Conservation (phyloP, 495 filamentous ascomycete species). For the Hyaloscypha bicolor region DNA sequence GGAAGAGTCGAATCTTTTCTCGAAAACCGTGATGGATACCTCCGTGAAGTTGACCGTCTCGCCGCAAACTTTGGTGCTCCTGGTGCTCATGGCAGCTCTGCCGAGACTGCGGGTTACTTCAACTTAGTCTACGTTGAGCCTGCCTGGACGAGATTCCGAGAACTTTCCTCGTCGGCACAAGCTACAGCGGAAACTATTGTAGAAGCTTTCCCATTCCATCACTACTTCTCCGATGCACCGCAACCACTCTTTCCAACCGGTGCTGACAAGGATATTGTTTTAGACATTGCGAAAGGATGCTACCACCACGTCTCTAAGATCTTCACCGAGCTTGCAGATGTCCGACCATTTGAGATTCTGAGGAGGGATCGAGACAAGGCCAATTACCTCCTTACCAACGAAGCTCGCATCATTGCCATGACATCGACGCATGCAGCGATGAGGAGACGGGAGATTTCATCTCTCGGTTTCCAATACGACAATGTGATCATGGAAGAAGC, state of each 20-base stretch:
- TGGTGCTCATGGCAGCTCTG: slow-evolving; percentile 90
- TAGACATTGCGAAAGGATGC: slow-evolving; percentile 84
- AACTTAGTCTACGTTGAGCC: slow-evolving; percentile 88
- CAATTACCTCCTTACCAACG: slow-evolving; percentile 93
- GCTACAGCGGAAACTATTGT: slow-evolving; percentile 62
- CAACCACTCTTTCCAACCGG: slow-evolving; percentile 76
- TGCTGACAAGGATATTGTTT: slow-evolving; percentile 61
- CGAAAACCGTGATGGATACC: slow-evolving; percentile 76
- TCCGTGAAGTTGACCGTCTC: slow-evolving; percentile 84
- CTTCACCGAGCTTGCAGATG: slow-evolving; percentile 90
- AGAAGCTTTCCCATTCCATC: slow-evolving; percentile 84
- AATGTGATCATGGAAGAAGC: slow-evolving; percentile 99
- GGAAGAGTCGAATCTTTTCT: slow-evolving; percentile 95
- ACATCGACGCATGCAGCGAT: slow-evolving; percentile 99
- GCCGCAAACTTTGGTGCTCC: slow-evolving; percentile 81
- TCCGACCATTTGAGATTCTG: slow-evolving; percentile 93
- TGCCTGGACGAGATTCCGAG: slow-evolving; percentile 84
- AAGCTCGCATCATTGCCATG: slow-evolving; percentile 96
- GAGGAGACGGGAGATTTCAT: slow-evolving; percentile 87
- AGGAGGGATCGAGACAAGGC: slow-evolving; percentile 85
- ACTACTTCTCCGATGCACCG: slow-evolving; percentile 86
- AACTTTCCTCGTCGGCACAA: slow-evolving; percentile 51
- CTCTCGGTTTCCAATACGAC: slow-evolving; percentile 93
- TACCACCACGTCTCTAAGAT: slow-evolving; percentile 90
- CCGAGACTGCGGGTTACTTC: slow-evolving; percentile 97